phyloP scores from a whole-genome alignment of 805 yeast species.

The Zygoascus biomembranicola region DNA sequence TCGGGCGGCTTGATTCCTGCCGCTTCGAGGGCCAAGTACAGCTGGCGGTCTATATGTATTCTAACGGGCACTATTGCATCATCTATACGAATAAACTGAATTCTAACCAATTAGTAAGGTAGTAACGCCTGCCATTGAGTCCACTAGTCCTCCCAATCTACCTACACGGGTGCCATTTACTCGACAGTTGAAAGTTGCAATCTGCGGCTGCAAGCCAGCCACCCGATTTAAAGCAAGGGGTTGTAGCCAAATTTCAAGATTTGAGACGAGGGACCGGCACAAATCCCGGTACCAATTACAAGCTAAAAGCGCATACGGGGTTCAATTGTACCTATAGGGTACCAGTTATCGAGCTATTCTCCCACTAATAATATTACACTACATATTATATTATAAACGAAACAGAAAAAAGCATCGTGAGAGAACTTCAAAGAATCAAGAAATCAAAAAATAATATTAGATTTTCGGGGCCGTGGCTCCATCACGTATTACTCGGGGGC shows the following conservation, averaged over 20 bases:
- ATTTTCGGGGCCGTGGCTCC: not conserved
- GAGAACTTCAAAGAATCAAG: not conserved
- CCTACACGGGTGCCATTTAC: not conserved
- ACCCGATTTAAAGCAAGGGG: no score
- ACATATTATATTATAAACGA: not conserved
- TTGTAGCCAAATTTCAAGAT: no score
- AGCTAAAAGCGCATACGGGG: no score
- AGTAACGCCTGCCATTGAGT: no score
- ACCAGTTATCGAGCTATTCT: not conserved
- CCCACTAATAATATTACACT: not conserved
- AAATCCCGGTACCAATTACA: no score
- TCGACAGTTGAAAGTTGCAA: no score
- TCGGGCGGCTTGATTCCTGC: constrained; percentile 1
- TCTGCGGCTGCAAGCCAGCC: no score
- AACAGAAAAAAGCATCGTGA: not conserved
- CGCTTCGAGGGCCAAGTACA: not conserved
- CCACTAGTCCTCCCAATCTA: not conserved
- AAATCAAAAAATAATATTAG: constrained; percentile 1
- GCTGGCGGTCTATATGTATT: constrained; percentile 8
- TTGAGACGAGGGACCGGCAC: no score
- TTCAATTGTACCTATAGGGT: no score
- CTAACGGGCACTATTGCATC: constrained; percentile 4
- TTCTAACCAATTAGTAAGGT: not conserved
- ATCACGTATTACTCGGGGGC: not conserved
- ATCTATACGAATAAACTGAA: constrained; percentile 1